Evolutionary conservation across 257 asterid genomes (phyloP), one percentile per base, ranked within the genome.

Genomic region (Petrea volubilis): DNA sequence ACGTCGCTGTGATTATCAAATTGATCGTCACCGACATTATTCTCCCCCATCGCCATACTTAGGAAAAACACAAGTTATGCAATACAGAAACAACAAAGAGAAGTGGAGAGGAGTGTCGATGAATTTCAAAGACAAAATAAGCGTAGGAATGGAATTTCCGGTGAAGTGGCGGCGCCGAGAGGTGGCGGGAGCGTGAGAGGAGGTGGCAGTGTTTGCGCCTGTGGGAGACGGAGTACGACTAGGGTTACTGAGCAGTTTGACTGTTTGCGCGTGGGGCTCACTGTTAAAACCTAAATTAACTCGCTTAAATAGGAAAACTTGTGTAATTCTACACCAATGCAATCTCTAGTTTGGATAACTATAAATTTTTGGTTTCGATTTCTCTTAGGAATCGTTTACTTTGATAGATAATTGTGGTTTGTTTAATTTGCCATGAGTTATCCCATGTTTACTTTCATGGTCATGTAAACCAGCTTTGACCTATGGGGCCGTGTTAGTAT

Each of bases 41-140:
- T 83, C 68, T 89, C 92, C 60, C 85, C 90, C 88, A 84, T 83
- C 40, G 65, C 74, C 82, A 82, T 73, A 20, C 62, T 73, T 25
- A 43, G 33, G 47, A 53, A 67, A 36, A 55, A 24, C 43, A 47
- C 63, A 29, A 58, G 65, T 27, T n/a, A 38, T 3, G 9, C 6
- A 38, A 38, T 1, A 38, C 6, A 7, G 2, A 29, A 9, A 28
- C 31, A 25, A 38, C 17, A 59, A 64, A 57, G 59, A 62, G 17
- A 36, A 21, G 27, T 23, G 0, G 9, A 38, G 50, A 53, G 36
- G 20, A 3, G n/a, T n/a, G n/a, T 28, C 5, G 8, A 47, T 0
- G 18, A 44, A 44, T 44, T 44, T 13, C 51, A 23, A 36, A 0
- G 34, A 31, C 4, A 36, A 3, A 52, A 25, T 21, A 14, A 63